phyloP scores from a whole-genome alignment of 2,329 filamentous ascomycete genomes.

The Alternaria arborescens region DNA sequence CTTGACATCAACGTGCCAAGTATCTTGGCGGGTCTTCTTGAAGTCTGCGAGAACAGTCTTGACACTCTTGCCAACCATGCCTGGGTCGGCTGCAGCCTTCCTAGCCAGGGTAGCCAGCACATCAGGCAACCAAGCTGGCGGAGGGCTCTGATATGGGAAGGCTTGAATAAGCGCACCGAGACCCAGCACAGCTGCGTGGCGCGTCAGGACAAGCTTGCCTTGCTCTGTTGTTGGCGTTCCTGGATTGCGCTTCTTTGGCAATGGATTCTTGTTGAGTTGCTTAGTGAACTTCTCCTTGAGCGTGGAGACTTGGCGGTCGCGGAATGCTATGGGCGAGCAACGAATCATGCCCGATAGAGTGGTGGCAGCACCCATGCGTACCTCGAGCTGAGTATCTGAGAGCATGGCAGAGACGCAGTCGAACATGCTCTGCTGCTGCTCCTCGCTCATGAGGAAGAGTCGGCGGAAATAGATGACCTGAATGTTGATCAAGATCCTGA shows the following conservation, averaged over 20 bases:
- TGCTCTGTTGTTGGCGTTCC: slow-evolving; percentile 75
- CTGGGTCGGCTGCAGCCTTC: slow-evolving; percentile 85
- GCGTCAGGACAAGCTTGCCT: slow-evolving; percentile 78
- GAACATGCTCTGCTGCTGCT: slow-evolving; percentile 82
- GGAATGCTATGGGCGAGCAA: slow-evolving; percentile 84
- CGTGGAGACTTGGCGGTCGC: slow-evolving; percentile 76
- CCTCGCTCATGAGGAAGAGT: slow-evolving; percentile 81
- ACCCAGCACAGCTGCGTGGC: slow-evolving; percentile 91
- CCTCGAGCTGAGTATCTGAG: slow-evolving; percentile 88
- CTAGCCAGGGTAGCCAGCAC: slow-evolving; percentile 85
- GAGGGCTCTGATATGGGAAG: slow-evolving; percentile 94
- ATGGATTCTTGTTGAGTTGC: slow-evolving; percentile 81
- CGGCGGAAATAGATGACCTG: slow-evolving; percentile 98
- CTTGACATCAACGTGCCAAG: slow-evolving; percentile 98
- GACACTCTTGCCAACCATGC: slow-evolving; percentile 93
- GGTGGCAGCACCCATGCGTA: slow-evolving; percentile 88
- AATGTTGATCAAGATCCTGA: slow-evolving; percentile 96
- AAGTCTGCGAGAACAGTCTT: slow-evolving; percentile 95
- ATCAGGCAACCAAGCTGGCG: slow-evolving; percentile 92
- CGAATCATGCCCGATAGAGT: slow-evolving; percentile 98
- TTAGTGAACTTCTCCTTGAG: slow-evolving; percentile 82
- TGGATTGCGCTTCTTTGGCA: slow-evolving; percentile 72
- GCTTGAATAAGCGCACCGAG: slow-evolving; percentile 91
- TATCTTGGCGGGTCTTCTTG: slow-evolving; percentile 99
- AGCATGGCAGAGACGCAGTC: slow-evolving; percentile 96